phyloP scores from a whole-genome alignment of 352 stramenopile genomes.

The Pelagophyceae sp. region DNA sequence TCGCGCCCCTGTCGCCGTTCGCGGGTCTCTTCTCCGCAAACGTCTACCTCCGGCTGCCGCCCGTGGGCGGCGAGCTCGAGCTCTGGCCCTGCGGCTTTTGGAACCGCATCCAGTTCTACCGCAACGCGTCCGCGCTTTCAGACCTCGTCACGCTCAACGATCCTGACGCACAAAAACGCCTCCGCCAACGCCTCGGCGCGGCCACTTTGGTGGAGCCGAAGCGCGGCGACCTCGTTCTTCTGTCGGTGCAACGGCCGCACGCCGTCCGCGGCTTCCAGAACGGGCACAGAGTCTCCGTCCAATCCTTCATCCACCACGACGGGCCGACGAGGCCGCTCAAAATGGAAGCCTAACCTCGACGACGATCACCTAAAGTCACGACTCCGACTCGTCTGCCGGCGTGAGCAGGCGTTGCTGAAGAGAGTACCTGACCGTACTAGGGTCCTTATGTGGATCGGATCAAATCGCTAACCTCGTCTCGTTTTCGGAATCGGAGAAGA shows the following conservation, averaged over 20 bases:
- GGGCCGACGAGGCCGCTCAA: not conserved
- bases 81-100: constrained; percentile 59
- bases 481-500: too few species aligned
- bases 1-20: constrained; percentile 44
- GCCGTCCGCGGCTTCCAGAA: constrained; percentile 57
- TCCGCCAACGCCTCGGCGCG: constrained; percentile 46
- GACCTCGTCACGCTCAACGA: constrained; percentile 55
- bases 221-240: constrained; percentile 60
- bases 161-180: constrained; percentile 48
- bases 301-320: constrained; percentile 33
- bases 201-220: constrained; percentile 46
- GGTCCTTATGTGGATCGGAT: too few species aligned
- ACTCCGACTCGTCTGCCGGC: too few species aligned
- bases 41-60: constrained; percentile 61
- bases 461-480: too few species aligned
- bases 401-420: too few species aligned
- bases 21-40: constrained; percentile 65
- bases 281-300: constrained; percentile 35
- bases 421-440: too few species aligned
- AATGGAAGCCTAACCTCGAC: constrained; percentile 7
- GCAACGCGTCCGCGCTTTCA: constrained; percentile 35
- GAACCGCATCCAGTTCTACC: constrained; percentile 61
- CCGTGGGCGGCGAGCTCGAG: constrained; percentile 47
- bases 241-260: constrained; percentile 61
- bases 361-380: too few species aligned